phyloP scores from a whole-genome alignment of 768 basidiomycete species.

The Lactarius vividus region DNA sequence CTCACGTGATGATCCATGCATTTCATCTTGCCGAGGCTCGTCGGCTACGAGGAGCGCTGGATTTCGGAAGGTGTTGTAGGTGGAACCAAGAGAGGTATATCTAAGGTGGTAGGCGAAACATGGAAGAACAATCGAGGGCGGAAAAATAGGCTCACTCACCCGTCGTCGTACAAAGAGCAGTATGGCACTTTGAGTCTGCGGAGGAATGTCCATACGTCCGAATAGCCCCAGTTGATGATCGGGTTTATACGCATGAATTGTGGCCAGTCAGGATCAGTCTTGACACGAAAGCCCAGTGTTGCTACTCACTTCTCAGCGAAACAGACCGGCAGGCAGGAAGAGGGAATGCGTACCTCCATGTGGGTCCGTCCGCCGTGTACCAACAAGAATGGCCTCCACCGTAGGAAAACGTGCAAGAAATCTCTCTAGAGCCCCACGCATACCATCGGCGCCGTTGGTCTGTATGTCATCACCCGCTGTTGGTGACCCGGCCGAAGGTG shows the following conservation, averaged over 20 bases:
- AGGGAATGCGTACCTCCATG: constrained; percentile 76
- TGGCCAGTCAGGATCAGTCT: constrained; percentile 91
- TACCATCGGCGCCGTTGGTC: constrained; percentile 60
- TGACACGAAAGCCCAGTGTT: constrained; percentile 65
- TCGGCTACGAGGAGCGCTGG: constrained; percentile 58
- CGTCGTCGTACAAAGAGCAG: constrained; percentile 86
- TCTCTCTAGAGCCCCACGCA: constrained; percentile 71
- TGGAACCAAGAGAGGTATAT: constrained; percentile 97
- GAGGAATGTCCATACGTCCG: constrained; percentile 87
- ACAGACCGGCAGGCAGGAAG: not conserved
- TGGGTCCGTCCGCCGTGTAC: constrained; percentile 86
- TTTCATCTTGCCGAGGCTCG: constrained; percentile 27
- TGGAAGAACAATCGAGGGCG: not conserved
- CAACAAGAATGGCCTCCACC: constrained; percentile 82
- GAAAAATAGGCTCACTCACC: constrained; percentile 43
- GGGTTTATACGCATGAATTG: constrained; percentile 88
- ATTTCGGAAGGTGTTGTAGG: constrained; percentile 91
- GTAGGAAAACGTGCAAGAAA: constrained; percentile 68
- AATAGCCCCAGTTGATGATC: constrained; percentile 93
- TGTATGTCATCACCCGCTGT: constrained; percentile 31
- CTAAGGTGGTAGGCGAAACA: constrained; percentile 39
- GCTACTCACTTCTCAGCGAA: constrained; percentile 42
- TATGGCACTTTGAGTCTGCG: constrained; percentile 74
- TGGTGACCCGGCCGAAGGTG: constrained; percentile 48
- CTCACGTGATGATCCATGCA: constrained; percentile 27